Conservation (phyloP, 805 yeast species). For the Wickerhamiella siamensis region DNA sequence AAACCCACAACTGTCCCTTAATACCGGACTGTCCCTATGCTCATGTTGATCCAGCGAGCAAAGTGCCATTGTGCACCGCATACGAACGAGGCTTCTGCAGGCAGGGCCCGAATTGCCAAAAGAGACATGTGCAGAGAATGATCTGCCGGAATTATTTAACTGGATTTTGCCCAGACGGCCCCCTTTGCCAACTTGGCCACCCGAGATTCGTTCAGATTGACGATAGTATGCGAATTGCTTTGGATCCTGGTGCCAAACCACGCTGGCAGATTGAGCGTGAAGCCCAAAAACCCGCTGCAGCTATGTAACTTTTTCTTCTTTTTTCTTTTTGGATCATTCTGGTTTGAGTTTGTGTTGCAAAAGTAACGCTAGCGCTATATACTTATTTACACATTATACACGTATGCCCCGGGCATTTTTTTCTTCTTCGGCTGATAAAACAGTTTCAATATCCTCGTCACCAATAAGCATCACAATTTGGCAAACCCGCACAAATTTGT, state of each 20-base stretch:
- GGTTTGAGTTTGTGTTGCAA: no score
- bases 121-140: slow-evolving; percentile 63
- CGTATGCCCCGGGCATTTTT: background rate
- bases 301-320: background rate
- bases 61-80: slow-evolving; percentile 75
- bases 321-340: no score
- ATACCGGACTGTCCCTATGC: slow-evolving; percentile 86
- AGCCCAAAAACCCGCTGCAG: background rate
- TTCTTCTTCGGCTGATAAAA: background rate
- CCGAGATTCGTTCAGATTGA: slow-evolving; percentile 44
- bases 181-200: slow-evolving; percentile 63
- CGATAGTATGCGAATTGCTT: slow-evolving; percentile 26
- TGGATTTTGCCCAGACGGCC: slow-evolving; percentile 90
- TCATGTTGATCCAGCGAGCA: slow-evolving; percentile 79
- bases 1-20: slow-evolving; percentile 63
- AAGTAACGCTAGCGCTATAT: background rate
- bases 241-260: slow-evolving; percentile 15
- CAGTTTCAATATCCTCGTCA: background rate
- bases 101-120: slow-evolving; percentile 73
- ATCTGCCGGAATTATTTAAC: slow-evolving; percentile 69
- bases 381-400: background rate
- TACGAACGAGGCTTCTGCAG: slow-evolving; percentile 85
- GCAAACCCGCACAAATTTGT: slow-evolving; percentile 63
- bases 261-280: background rate
- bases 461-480: slow-evolving; percentile 41